Evolutionary conservation across 75 land plant genomes (phyloP).

Genomic region (Selaginella moellendorffii): DNA sequence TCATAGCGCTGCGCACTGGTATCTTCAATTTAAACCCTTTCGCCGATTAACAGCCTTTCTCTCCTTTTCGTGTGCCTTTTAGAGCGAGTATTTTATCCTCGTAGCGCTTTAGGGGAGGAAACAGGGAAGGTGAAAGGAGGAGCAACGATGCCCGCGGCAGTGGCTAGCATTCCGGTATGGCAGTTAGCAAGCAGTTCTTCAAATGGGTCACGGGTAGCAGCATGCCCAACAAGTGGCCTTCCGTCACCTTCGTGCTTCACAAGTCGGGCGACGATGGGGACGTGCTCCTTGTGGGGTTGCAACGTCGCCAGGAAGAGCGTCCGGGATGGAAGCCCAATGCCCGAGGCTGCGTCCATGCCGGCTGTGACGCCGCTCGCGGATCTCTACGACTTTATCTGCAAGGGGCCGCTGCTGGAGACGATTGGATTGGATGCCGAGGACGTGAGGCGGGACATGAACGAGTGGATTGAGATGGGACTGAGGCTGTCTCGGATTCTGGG

Average conservation of each 20-base stretch:
- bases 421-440: slow-evolving; percentile 29
- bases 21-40: too few species aligned
- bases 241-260: background rate
- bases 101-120: too few species aligned
- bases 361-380: slow-evolving; percentile 41
- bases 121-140: too few species aligned
- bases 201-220: background rate
- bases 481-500: slow-evolving; percentile 42
- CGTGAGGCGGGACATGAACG: slow-evolving; percentile 39
- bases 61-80: too few species aligned
- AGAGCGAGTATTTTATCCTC: too few species aligned
- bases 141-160: background rate
- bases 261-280: background rate
- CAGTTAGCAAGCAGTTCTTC: too few species aligned
- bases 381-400: slow-evolving; percentile 28
- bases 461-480: slow-evolving; percentile 45
- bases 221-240: background rate
- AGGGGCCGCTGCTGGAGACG: slow-evolving; percentile 55
- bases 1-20: too few species aligned
- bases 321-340: too few species aligned
- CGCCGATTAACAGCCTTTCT: too few species aligned
- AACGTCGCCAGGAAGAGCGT: background rate
- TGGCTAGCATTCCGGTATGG: background rate
- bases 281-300: background rate
- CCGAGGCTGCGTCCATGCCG: background rate